Evolutionary conservation across 2,329 filamentous ascomycete genomes (phyloP).

Genomic region (Calonectria crousiana): DNA sequence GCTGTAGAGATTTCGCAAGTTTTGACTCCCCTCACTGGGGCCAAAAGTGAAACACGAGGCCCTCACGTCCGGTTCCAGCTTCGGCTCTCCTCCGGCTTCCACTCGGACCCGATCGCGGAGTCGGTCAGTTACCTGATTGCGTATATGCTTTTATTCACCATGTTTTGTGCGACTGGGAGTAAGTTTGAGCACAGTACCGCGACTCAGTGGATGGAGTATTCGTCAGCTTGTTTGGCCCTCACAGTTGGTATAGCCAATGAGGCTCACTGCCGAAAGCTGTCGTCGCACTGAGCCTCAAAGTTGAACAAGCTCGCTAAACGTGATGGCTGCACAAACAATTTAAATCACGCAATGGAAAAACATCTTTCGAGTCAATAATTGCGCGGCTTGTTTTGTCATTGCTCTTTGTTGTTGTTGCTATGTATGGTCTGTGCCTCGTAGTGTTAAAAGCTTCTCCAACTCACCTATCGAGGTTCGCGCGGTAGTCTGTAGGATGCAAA

Average conservation of each 20-base stretch:
- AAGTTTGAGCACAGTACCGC: not conserved
- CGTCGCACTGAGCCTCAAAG: not conserved
- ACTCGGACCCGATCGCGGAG: not conserved
- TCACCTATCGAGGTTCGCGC: not conserved
- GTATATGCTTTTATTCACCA: not conserved
- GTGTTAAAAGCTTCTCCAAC: not conserved
- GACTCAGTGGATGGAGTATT: not conserved
- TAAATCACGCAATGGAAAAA: not conserved
- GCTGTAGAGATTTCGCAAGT: not conserved
- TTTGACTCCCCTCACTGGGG: not conserved
- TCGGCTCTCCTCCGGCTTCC: not conserved
- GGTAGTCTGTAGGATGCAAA: not conserved
- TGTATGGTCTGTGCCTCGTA: not conserved
- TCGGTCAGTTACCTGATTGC: not conserved
- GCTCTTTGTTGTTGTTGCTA: not conserved
- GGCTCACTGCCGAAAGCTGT: too few species aligned
- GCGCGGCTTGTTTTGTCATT: not conserved
- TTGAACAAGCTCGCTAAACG: not conserved
- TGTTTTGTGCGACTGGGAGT: not conserved
- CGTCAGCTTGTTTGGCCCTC: not conserved
- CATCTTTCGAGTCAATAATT: not conserved
- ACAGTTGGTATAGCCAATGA: too few species aligned
- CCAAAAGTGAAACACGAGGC: not conserved
- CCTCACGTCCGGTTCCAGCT: not conserved
- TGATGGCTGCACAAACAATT: not conserved